phyloP scores from a whole-genome alignment of 1,284 basidiomycete species.

The Mycena citricolor region DNA sequence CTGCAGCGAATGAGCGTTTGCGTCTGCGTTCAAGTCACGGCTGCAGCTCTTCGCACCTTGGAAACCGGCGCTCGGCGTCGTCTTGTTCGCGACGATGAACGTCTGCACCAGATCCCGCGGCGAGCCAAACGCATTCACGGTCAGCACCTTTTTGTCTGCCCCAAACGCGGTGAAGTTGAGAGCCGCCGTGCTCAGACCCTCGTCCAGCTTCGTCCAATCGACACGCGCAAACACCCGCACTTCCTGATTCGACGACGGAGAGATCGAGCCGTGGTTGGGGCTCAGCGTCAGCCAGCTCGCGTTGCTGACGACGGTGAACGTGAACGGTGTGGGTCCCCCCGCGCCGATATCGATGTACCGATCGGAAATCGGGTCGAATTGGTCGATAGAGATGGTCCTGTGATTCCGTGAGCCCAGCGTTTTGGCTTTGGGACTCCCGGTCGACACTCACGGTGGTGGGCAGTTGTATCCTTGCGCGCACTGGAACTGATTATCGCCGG shows the following conservation, averaged over 20 bases:
- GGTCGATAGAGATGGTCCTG: constrained; percentile 44
- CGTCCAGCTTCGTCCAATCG: constrained; percentile 56
- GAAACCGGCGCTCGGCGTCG: constrained; percentile 35
- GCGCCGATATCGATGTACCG: constrained; percentile 62
- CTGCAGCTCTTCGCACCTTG: constrained; percentile 36
- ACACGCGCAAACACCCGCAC: constrained; percentile 56
- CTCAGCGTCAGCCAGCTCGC: constrained; percentile 56
- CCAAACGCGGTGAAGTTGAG: constrained; percentile 51
- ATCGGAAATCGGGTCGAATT: constrained; percentile 51
- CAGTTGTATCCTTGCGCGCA: constrained; percentile 47
- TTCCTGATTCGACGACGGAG: constrained; percentile 48
- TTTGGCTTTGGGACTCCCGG: background rate
- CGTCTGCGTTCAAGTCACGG: too few relatives aligned
- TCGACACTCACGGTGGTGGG: constrained; percentile 17
- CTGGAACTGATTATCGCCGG: constrained; percentile 59
- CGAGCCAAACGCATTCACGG: too few relatives aligned
- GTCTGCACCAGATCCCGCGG: constrained; percentile 1
- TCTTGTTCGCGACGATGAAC: constrained; percentile 19
- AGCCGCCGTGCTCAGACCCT: constrained; percentile 39
- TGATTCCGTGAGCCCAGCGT: background rate
- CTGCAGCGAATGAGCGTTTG: too few relatives aligned
- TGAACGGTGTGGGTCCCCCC: constrained; percentile 59
- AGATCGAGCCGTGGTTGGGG: constrained; percentile 48
- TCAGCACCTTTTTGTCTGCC: constrained; percentile 18
- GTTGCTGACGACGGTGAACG: constrained; percentile 51